Evolutionary conservation across 2,329 filamentous ascomycete genomes (phyloP), one percentile per base, ranked within the genome.

Genomic region (Cercospora beticola): DNA sequence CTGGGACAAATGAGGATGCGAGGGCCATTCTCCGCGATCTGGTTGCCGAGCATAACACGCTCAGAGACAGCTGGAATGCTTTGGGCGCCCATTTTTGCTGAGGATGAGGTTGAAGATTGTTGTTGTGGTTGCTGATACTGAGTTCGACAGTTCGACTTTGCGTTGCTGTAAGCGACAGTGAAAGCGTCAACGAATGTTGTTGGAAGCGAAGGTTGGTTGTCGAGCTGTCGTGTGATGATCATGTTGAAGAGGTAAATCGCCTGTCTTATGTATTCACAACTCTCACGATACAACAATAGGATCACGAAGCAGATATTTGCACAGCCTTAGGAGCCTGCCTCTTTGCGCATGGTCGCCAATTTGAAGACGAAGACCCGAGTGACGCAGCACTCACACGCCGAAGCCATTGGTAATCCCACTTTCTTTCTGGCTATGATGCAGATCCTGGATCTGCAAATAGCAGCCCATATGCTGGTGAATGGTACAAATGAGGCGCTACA

Each of bases 1-100:
- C 84, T 86, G 0, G 85, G 85, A 16, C 83, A 83, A 43, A 86
- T 80, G 60, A 86, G 80, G 26, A 86, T 78, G 71, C 71, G 74
- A 75, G 76, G 79, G 73, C 66, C 75, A 73, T 12, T 46, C n/a
- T 76, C 71, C 68, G 62, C 72, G 65, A 63, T 18, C 28, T 64
- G 49, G 28, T 66, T 64, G 0, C 63, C 61, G n/a, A 65, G 60
- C 62, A 62, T 68, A 46, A 68, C 49, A 31, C 66, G 69, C 49
- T 68, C 52, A 26, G 62, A 58, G 21, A 65, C 64, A 14, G 66
- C 66, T 58, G 64, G 66, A 56, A 43, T 66, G 56, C n/a, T 68
- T 31, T 66, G 40, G 31, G 26, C 59, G 49, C 62, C 61, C 70
- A 71, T 71, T 3, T n/a, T 64, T 30, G 57, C 40, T 40, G 64